Evolutionary conservation across 768 basidiomycete species (phyloP), one percentile per base, ranked within the genome.

Genomic region (Hericium rajendrae): DNA sequence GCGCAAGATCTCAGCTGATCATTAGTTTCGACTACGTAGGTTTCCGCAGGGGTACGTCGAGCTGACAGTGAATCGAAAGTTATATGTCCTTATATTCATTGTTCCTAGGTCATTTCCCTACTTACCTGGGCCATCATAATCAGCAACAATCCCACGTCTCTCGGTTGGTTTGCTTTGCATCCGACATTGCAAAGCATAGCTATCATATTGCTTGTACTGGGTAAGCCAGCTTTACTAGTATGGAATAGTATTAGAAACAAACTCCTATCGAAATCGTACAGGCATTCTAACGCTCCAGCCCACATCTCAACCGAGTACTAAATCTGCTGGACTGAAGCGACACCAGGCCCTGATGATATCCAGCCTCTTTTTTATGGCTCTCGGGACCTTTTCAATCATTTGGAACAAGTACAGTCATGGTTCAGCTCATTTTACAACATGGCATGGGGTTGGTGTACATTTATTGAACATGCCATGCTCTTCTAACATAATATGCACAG

Each of bases 241-340:
- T 26, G 16, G 51, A 16, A 20, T 38, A 51, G 16, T 4, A 11
- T 39, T 24, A 5, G 11, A 40, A 18, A 52, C 13, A 38, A 54
- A 48, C 20, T 38, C 48, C 26, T 37, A 51, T 28, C 40, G 38
- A 16, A 20, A 49, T 49, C 43, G 37, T 38, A 40, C 63, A 89
- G 89, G 84, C 6, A 81, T 93, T 46, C 65, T 88, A 63, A 89
- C 88, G 22, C 82, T 86, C 11, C 91, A 86, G 61, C 85, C 85
- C 1, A 88, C 87, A 11, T 79, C 82, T 3, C 80, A 81, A 52
- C 82, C 84, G 3, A 75, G 72, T 64, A 79, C 81, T 41, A 86
- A 88, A 69, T 75, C 78, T 9, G 80, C 82, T 1, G 88, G 88
- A 0, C 74, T 93, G 3, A 66, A 73, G 13, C 78, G 86, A 37